Base-by-base conservation (phyloP, 176 grass and related monocot genomes). In the Phyllostachys edulis region DNA sequence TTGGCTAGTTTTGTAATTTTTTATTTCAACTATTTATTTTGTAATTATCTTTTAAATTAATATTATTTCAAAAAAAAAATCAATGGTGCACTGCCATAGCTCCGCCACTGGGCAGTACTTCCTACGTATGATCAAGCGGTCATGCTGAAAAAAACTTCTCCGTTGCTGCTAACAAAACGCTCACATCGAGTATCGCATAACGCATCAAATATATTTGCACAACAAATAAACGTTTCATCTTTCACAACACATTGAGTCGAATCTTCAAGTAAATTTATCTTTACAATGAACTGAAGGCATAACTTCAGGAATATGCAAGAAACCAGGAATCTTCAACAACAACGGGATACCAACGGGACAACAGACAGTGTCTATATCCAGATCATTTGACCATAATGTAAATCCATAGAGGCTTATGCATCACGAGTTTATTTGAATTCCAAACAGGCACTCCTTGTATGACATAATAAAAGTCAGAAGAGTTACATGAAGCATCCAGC, bases 401-500 rank as follows among this genome's bases (percentile, higher is more conserved):
- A 73, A 94, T 81, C 85, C 63, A 85, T 89, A 78, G 73, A 69
- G 83, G 66, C 59, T 70, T 72, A 74, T 78, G 73, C 55, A 63
- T 82, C 66, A 86, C 45, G 17, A 42, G 17, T 74, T 90, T 90
- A 90, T 90, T 87, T 75, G 17, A 83, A 76, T 49, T 34, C 32
- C 36, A 50, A 77, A 72, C 67, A 73, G n/a, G 7, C 88, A 83
- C 61, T 83, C 27, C 47, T 78, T 39, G 79, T 80, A 39, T 82
- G 45, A 69, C 61, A 81, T 69, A 21, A 52, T 69, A 49, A 50
- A 7, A 76, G 45, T 81, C 77, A 36, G 24, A 73, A 86, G 50
- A 60, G 76, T 75, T 84, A 54, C 75, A 83, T 45, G 60, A 75
- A 67, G 80, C 60, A 27, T 81, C 63, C 17, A 80, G n/a, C n/a